These are phyloP conservation scores for Cocos nucifera DNA, from an alignment of 176 grass and related monocot genomes.

Conservation along the genomic window DNA sequence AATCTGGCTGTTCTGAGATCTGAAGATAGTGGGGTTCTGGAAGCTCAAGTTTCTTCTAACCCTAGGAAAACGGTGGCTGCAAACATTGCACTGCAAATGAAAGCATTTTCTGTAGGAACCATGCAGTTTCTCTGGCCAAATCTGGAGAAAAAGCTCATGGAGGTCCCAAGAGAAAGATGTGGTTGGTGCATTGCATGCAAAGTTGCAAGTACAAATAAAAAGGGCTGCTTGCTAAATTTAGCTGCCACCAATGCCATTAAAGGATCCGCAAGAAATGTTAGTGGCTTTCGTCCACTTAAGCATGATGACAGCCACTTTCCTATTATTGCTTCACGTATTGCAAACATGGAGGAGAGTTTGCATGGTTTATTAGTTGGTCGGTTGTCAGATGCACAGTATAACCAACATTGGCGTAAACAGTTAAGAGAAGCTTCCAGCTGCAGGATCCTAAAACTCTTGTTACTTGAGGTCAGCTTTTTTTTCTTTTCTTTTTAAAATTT, in stretches of 20 bases:
- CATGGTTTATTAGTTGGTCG: conserved; percentile 56
- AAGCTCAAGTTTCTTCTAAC: conserved; percentile 47
- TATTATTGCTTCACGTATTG: conserved; percentile 57
- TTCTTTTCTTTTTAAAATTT: background rate
- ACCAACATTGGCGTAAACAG: conserved; percentile 50
- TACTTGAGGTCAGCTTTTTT: conserved; percentile 79
- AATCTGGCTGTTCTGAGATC: conserved; percentile 72
- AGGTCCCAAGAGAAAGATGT: conserved; percentile 90
- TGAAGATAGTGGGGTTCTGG: conserved; percentile 59
- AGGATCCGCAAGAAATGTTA: conserved; percentile 57
- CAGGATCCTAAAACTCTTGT: conserved; percentile 52
- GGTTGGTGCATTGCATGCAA: conserved; percentile 93
- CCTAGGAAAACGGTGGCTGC: conserved; percentile 43
- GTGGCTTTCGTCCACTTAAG: conserved; percentile 38
- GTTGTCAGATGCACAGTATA: conserved; percentile 51
- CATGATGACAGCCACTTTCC: conserved; percentile 57
- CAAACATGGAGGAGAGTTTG: conserved; percentile 93
- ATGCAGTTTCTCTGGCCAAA: conserved; percentile 83
- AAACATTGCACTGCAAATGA: conserved; percentile 56
- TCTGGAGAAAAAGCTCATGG: conserved; percentile 67
- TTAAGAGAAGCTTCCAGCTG: conserved; percentile 64
- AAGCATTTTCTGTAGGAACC: conserved; percentile 76
- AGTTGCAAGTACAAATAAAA: conserved; percentile 63
- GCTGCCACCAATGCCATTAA: conserved; percentile 63
- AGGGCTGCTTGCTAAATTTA: conserved; percentile 84